Evolutionary conservation across 164 flowering plant species (phyloP).

Genomic region (Sedum album): DNA sequence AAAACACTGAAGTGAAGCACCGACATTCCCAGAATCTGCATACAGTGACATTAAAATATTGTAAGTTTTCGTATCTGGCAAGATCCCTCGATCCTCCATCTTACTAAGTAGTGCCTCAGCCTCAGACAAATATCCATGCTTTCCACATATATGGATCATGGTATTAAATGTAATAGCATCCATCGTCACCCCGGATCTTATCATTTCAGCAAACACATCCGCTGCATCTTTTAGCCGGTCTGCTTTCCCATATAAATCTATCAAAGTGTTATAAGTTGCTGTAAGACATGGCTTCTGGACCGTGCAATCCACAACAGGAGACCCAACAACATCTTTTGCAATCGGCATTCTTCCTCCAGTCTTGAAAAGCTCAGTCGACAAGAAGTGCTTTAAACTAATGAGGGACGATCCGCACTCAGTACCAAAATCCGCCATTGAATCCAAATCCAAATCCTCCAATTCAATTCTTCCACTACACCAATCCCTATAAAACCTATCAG

Average conservation of each 20-base stretch:
- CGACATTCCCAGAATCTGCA: conserved; percentile 57
- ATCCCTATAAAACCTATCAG: conserved; percentile 54
- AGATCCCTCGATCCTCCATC: conserved; percentile 72
- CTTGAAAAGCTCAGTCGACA: conserved; percentile 77
- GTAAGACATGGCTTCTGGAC: conserved; percentile 46
- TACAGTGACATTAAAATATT: conserved; percentile 68
- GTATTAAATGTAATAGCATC: conserved; percentile 77
- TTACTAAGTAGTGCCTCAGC: conserved; percentile 59
- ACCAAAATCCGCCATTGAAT: conserved; percentile 22
- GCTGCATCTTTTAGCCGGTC: conserved; percentile 81
- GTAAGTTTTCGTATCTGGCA: conserved; percentile 77
- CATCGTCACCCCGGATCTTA: conserved; percentile 62
- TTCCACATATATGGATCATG: conserved; percentile 77
- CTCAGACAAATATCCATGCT: conserved; percentile 61
- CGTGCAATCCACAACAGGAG: conserved; percentile 16
- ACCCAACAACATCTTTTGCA: conserved; percentile 10
- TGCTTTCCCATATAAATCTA: conserved; percentile 89
- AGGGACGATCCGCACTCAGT: conserved; percentile 20
- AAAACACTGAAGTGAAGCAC: conserved; percentile 49
- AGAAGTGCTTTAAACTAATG: conserved; percentile 54
- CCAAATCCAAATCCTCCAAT: conserved; percentile 49
- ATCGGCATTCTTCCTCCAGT: conserved; percentile 50
- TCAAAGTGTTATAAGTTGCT: conserved; percentile 69
- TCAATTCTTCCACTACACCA: conserved; percentile 70
- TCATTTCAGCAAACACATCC: conserved; percentile 63